Percentiles rank a stretch among this genome's conserved stretches.
phyloP scores from a whole-genome alignment of 2,329 filamentous ascomycete species.

The Neoscytalidium dimidiatum region DNA sequence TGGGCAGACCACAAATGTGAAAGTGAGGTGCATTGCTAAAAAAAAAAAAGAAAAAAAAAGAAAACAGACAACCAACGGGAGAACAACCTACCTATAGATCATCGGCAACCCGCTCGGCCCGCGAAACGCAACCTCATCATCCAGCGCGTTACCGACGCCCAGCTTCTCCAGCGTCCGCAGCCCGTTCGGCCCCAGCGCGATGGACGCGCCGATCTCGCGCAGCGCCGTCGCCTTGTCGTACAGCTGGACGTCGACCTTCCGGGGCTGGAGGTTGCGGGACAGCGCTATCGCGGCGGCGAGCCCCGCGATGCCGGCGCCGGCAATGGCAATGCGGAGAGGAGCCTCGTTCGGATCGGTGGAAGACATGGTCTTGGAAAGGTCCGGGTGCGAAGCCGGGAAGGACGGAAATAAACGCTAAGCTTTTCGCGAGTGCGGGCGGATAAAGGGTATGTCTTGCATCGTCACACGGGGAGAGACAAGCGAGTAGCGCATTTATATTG shows the following conservation, averaged over 20 bases:
- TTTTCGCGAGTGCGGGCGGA: too few species aligned
- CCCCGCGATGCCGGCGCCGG: constrained; percentile 43
- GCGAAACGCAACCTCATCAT: constrained; percentile 36
- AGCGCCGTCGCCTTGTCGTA: constrained; percentile 39
- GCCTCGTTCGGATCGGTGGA: not conserved
- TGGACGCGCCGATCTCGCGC: constrained; percentile 42
- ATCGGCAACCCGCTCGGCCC: constrained; percentile 33
- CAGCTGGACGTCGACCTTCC: constrained; percentile 34
- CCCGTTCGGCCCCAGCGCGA: constrained; percentile 36
- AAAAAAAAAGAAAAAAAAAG: not conserved
- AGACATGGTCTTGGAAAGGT: not conserved
- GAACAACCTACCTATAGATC: constrained; percentile 35
- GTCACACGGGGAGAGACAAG: not conserved
- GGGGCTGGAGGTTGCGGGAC: constrained; percentile 22
- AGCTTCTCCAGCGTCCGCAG: constrained; percentile 35
- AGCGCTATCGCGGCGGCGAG: constrained; percentile 41
- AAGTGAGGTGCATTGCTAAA: not conserved
- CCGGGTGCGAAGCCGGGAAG: not conserved
- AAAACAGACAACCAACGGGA: not conserved
- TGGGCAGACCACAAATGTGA: not conserved
- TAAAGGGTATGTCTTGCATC: constrained; percentile 2
- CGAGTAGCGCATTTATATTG: not conserved
- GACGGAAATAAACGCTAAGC: too few species aligned
- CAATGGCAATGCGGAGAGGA: constrained; percentile 32
- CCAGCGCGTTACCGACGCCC: constrained; percentile 36